Base-by-base conservation (phyloP, 2,329 filamentous ascomycete species). In the Colletotrichum coccodes region DNA sequence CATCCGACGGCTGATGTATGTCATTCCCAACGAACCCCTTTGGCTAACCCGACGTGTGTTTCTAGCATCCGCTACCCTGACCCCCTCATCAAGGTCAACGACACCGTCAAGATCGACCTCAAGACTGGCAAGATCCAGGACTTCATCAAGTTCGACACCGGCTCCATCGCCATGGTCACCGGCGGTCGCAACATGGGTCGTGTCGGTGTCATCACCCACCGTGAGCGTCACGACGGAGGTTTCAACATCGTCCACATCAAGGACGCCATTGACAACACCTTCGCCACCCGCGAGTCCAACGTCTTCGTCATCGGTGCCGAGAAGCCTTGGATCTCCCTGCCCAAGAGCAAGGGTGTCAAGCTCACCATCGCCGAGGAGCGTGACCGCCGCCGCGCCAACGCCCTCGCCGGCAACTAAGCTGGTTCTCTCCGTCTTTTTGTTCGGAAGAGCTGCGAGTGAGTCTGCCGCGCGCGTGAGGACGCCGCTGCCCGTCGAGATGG, bases 291-390 rank as follows among this genome's bases (percentile, higher is more conserved):
- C 87, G 95, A 99, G 90, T 92, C 87, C 90, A 99, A 99, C 94
- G 95, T 99, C 81, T 99, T 99, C 89, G 92, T 99, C 88, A 98
- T 99, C 79, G 96, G 96, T 81, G 89, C 91, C 79, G 96, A 99
- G 82, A 98, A 98, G 93, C 95, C 96, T 81, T 99, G 96, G 96
- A 91, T 99, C 87, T 97, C 94, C 80, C 91, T 99, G 83, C 97
- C 96, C 85, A 99, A 98, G 94, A 96, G 96, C 89, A 98, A 98
- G 92, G 96, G 96, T 94, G 96, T 99, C 89, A 97, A 98, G 94
- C 94, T 98, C 85, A 91, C 92, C 82, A 98, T 99, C 81, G 94
- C 95, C 78, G 95, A 99, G 90, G 95, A 99, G 94, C 91, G 95
- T 89, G 95, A 99, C 87, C 95, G 95, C 86, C 94, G 95, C 83